Evolutionary conservation across 345 rosid genomes (phyloP).

Genomic region (Euphorbia tirucalli): DNA sequence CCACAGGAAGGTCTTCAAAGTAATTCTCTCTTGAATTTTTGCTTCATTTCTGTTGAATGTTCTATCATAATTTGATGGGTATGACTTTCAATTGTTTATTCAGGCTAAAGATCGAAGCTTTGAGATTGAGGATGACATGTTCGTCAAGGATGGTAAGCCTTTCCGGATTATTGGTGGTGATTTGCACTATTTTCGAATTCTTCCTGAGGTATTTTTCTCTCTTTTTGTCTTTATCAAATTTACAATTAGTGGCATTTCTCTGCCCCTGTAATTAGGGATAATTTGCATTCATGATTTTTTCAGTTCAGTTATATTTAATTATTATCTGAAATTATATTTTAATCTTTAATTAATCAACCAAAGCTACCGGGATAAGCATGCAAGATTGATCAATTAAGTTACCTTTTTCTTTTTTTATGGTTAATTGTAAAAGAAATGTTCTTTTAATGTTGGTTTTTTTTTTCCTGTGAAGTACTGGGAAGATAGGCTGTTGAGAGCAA

Average conservation of each 20-base stretch:
- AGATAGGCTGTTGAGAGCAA: constrained; percentile 79
- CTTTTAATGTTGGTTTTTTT: constrained; percentile 1
- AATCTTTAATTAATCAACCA: background rate
- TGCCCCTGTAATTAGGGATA: no score
- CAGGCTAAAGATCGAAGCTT: constrained; percentile 43
- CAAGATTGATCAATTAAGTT: background rate
- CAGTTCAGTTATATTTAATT: background rate
- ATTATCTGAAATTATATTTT: background rate
- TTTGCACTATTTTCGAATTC: constrained; percentile 83
- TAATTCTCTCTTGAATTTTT: constrained; percentile 8
- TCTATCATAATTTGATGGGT: background rate
- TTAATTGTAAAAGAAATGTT: background rate
- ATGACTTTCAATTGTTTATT: background rate
- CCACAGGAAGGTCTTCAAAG: constrained; percentile 24
- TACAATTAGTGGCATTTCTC: no score
- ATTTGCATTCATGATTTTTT: background rate
- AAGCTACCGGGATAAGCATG: background rate
- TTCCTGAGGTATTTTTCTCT: constrained; percentile 58
- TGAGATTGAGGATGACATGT: constrained; percentile 69
- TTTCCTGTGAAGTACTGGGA: constrained; percentile 73
- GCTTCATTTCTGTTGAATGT: no score
- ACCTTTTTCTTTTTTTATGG: no score
- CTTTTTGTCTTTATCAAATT: no score
- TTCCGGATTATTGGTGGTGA: constrained; percentile 91
- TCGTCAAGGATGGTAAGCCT: constrained; percentile 72